Percentiles rank a stretch among this genome's conserved stretches.
Conservation (phyloP, 306 rosid genomes). For the Quercus dentata region DNA sequence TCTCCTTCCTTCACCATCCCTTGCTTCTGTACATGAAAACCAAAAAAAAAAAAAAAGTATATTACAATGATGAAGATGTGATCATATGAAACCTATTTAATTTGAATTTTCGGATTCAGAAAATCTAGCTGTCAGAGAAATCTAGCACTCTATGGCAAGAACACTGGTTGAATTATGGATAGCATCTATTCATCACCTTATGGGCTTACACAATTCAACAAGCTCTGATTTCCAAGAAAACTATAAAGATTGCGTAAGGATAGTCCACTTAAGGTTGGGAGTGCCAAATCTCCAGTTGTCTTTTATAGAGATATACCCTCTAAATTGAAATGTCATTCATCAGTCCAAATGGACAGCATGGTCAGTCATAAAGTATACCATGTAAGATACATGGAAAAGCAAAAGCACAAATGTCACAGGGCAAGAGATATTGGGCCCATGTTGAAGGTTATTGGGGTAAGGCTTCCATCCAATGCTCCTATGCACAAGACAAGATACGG, state of each 20-base stretch:
- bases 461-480: too few relatives aligned
- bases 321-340: not conserved
- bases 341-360: not conserved
- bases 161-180: not conserved
- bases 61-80: conserved; percentile 2
- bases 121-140: not conserved
- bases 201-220: not conserved
- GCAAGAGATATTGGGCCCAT: not conserved
- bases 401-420: not conserved
- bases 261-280: not conserved
- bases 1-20: conserved; percentile 97
- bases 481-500: too few relatives aligned
- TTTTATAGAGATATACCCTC: not conserved
- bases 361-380: not conserved
- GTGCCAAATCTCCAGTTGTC: not conserved
- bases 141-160: too few relatives aligned
- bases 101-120: not conserved
- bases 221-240: not conserved
- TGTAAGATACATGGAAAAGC: not conserved
- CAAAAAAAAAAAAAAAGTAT: not conserved
- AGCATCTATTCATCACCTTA: not conserved
- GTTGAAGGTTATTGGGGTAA: not conserved
- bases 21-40: conserved; percentile 54
- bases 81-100: too few relatives aligned
- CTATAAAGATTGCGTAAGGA: not conserved